These are phyloP conservation scores for Drechslerella dactyloides DNA, from an alignment of 2,329 filamentous ascomycete species.

Conservation along the genomic window DNA sequence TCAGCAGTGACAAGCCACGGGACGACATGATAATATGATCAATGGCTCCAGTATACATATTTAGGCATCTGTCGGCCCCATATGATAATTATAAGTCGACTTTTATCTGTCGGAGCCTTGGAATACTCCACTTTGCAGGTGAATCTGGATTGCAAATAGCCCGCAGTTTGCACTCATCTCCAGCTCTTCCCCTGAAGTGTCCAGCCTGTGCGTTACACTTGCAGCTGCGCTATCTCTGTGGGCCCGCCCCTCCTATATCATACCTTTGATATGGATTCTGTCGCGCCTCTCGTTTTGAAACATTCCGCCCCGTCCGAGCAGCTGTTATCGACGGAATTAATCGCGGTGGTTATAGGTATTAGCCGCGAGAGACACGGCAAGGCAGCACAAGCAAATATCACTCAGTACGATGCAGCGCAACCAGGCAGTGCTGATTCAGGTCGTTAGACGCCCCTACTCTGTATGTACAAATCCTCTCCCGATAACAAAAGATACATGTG, in stretches of 20 bases:
- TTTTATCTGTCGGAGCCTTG: too few species aligned
- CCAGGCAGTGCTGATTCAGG: too few species aligned
- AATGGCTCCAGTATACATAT: too few species aligned
- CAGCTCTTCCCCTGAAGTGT: not conserved
- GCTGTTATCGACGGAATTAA: not conserved
- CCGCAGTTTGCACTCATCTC: too few species aligned
- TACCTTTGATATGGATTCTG: conserved; percentile 11
- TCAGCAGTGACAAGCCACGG: too few species aligned
- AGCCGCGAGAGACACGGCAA: not conserved
- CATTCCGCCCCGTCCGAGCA: conserved; percentile 10
- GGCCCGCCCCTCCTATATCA: conserved; percentile 18
- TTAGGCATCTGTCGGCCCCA: too few species aligned
- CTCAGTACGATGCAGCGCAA: conserved; percentile 1
- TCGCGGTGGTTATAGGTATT: not conserved
- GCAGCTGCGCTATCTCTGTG: not conserved
- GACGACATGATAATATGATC: too few species aligned
- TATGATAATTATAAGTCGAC: too few species aligned
- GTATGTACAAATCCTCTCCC: not conserved
- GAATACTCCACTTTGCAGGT: too few species aligned
- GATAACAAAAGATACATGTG: not conserved
- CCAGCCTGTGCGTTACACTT: not conserved
- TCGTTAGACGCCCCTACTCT: not conserved
- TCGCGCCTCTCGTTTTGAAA: conserved; percentile 18
- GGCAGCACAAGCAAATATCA: conserved; percentile 1
- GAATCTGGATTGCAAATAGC: too few species aligned